A percentile compares a stretch with the other conserved stretches of the same genome.
phyloP scores from a whole-genome alignment of 805 yeast species.

The Kuraishia cidri region DNA sequence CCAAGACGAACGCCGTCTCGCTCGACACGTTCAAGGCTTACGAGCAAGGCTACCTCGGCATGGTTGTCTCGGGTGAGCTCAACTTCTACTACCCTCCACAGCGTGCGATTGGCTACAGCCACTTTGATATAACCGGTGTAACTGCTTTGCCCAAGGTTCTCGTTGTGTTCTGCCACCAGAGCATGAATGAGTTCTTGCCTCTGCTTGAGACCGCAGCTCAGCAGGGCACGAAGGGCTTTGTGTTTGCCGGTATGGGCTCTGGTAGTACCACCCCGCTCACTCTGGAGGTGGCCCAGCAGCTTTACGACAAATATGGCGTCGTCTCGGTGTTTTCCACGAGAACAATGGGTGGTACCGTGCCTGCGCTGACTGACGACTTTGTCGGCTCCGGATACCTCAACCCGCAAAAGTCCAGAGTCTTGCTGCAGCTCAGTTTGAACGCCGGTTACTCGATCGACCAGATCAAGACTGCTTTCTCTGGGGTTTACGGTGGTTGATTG shows the following conservation, averaged over 20 bases:
- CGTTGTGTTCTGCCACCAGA: constrained; percentile 56
- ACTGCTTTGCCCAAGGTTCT: constrained; percentile 30
- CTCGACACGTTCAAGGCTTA: constrained; percentile 60
- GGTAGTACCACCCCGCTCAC: constrained; percentile 57
- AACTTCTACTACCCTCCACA: constrained; percentile 58
- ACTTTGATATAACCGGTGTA: constrained; percentile 26
- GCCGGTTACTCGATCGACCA: not conserved
- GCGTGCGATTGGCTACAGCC: constrained; percentile 41
- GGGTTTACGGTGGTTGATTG: not conserved
- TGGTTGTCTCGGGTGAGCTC: constrained; percentile 56
- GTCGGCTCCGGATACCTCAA: constrained; percentile 59
- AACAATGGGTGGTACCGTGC: constrained; percentile 65
- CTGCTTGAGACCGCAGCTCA: constrained; percentile 37
- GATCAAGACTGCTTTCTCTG: not conserved
- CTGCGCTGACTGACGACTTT: too few species aligned
- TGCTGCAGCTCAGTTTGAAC: constrained; percentile 39
- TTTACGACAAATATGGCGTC: constrained; percentile 27
- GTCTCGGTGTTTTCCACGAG: constrained; percentile 61
- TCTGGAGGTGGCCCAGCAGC: constrained; percentile 39
- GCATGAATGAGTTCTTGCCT: constrained; percentile 39
- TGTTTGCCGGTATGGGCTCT: constrained; percentile 66
- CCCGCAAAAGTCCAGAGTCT: constrained; percentile 55
- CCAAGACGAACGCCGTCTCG: constrained; percentile 63
- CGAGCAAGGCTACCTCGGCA: constrained; percentile 69
- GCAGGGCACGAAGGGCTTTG: constrained; percentile 41